Conservation (phyloP, 441 rosid genomes). For the Metrosideros polymorpha region DNA sequence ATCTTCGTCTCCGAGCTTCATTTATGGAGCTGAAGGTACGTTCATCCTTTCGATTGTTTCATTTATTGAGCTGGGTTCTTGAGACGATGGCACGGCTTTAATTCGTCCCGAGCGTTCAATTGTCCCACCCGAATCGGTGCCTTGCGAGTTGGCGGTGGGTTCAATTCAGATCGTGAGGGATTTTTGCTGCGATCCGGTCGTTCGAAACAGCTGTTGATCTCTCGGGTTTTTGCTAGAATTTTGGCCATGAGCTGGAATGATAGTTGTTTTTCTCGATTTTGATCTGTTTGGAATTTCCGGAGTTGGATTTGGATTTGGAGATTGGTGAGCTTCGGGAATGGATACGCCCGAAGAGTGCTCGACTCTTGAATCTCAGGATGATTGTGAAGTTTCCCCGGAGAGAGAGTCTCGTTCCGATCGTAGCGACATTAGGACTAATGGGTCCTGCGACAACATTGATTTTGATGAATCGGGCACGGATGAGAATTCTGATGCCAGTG, state of each 20-base stretch:
- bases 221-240: conserved; percentile 19
- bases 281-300: conserved; percentile 22
- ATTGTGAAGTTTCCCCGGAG: conserved; percentile 25
- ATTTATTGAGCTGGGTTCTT: background rate
- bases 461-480: background rate
- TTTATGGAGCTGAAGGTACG: conserved; percentile 34
- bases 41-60: background rate
- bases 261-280: conserved; percentile 39
- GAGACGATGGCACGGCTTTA: background rate
- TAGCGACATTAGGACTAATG: conserved; percentile 20
- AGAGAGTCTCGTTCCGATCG: conserved; percentile 10
- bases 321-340: conserved; percentile 16
- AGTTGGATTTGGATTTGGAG: background rate
- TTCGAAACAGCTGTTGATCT: background rate
- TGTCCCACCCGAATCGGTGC: background rate
- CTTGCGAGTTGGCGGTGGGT: background rate
- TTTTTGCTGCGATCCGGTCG: background rate
- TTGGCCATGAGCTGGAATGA: conserved; percentile 43
- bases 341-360: conserved; percentile 34
- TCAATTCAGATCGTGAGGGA: background rate
- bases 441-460: conserved; percentile 10
- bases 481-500: background rate
- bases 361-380: conserved; percentile 43
- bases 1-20: conserved; percentile 15
- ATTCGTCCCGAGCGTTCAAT: background rate